Evolutionary conservation across 2,329 filamentous ascomycete genomes (phyloP).

Genomic region (Westerdykella ornata): DNA sequence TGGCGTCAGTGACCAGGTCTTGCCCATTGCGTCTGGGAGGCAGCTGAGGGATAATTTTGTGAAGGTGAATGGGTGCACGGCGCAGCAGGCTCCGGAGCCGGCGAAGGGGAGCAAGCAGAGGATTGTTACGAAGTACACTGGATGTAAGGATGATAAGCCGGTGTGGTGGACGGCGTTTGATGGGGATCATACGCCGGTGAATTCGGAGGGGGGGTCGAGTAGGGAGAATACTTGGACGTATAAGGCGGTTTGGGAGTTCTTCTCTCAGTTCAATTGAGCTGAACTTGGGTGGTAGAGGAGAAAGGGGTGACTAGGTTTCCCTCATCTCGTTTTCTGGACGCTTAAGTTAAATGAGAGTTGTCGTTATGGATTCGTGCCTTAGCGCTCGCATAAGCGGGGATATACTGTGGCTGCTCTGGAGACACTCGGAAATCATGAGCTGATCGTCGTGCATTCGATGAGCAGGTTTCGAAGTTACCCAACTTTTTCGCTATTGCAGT

Average conservation of each 20-base stretch:
- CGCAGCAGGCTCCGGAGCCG: constrained; percentile 11
- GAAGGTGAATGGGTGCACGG: constrained; percentile 30
- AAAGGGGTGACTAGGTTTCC: too few relatives aligned
- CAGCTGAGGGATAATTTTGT: constrained; percentile 35
- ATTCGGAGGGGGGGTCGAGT: constrained; percentile 7
- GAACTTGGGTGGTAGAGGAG: too few relatives aligned
- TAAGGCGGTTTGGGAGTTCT: constrained; percentile 26
- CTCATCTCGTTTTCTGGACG: too few relatives aligned
- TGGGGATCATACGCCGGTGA: constrained; percentile 21
- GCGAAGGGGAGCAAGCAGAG: constrained; percentile 6
- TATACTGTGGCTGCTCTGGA: too few relatives aligned
- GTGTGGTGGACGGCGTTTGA: constrained; percentile 31
- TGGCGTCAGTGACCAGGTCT: constrained; percentile 32
- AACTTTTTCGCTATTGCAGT: too few relatives aligned
- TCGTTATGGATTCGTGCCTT: too few relatives aligned
- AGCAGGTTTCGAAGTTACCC: too few relatives aligned
- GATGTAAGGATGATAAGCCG: constrained; percentile 24
- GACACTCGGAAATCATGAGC: too few relatives aligned
- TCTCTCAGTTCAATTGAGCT: constrained; percentile 8
- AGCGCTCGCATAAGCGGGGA: too few relatives aligned
- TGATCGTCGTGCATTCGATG: too few relatives aligned
- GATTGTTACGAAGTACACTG: constrained; percentile 8
- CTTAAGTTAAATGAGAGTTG: too few relatives aligned
- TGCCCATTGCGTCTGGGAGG: constrained; percentile 29
- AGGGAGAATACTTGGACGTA: constrained; percentile 10